Conservation (phyloP, 2,329 filamentous ascomycete genomes). For the Aspergillus brasiliensis region DNA sequence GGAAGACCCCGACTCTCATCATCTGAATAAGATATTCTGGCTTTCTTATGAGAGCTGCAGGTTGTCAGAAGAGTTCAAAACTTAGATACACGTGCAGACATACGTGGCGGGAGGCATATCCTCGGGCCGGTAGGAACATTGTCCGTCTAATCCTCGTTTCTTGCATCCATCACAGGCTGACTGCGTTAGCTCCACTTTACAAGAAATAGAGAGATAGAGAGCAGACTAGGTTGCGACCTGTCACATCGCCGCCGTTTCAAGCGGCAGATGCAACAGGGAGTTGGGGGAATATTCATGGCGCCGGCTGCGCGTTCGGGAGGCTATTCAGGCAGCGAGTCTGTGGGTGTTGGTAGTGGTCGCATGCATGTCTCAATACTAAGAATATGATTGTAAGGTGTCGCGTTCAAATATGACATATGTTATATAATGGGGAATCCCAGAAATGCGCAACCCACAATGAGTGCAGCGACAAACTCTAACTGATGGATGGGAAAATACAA, state of each 20-base stretch:
- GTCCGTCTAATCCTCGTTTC: neutral
- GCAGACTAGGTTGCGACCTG: neutral
- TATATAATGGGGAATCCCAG: too few species aligned
- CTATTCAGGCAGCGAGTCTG: too few species aligned
- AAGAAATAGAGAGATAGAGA: neutral
- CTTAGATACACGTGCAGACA: neutral
- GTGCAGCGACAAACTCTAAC: too few species aligned
- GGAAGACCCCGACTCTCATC: neutral
- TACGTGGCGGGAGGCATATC: slow-evolving; percentile 15
- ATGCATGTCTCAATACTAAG: too few species aligned
- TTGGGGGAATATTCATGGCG: neutral
- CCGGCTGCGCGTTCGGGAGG: neutral
- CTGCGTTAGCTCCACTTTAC: neutral
- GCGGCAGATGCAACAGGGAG: neutral
- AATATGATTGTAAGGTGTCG: too few species aligned
- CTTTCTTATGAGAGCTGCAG: neutral
- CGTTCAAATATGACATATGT: too few species aligned
- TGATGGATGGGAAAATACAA: too few species aligned
- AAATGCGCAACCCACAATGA: too few species aligned
- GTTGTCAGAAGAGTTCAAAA: neutral
- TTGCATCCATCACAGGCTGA: slow-evolving; percentile 14
- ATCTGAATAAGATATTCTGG: neutral
- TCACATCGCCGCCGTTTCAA: neutral
- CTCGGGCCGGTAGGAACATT: slow-evolving; percentile 17
- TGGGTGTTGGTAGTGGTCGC: too few species aligned